Evolutionary conservation across 2,329 filamentous ascomycete genomes (phyloP), one percentile per base, ranked within the genome.

Genomic region (Colletotrichum somersetense): DNA sequence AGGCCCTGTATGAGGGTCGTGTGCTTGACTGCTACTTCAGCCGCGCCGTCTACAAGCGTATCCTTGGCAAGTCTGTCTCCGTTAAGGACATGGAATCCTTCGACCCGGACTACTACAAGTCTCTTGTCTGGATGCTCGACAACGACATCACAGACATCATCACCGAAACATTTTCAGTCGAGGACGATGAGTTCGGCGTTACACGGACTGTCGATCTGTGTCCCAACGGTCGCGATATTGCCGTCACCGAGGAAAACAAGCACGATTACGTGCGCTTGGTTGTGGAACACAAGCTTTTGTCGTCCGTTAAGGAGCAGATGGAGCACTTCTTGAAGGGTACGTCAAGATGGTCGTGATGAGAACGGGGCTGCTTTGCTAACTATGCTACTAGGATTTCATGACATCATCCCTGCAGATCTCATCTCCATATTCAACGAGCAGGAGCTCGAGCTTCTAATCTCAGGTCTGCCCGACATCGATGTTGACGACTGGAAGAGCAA

Each of bases 1-100:
- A 99, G 83, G 96, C 96, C 48, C 88, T 99, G 61, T 99, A 98
- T 81, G 97, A 99, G 84, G 94, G 94, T 57, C 93, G 96, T 68
- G 91, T 99, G 46, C 91, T 99, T 40, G 96, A 99, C 82, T 99
- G 96, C 82, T 97, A 98, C 87, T 99, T 99, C 86, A 98, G 96
- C 83, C 92, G 96, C 79, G 97, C 97, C 18, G 96, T 99, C 63
- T 99, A 99, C 88, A 98, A 98, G 86, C 93, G 94, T 76, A 98
- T 99, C 75, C 89, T 99, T 38, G 94, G 96, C 80, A 97, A 97
- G 81, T 91, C 94, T 4, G 96, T 98, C 52, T 98, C 95, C 11
- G 93, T 99, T 82, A 99, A 99, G 85, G 96, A 99, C 78, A 98
- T 99, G 95, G 96, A 99, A 82, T 98, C 95, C 30, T 93, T 99